A percentile compares a stretch with the other conserved stretches of the same genome.
These are phyloP conservation scores for Colletotrichum navitas DNA, from an alignment of 2,329 filamentous ascomycete genomes.

Conservation along the genomic window DNA sequence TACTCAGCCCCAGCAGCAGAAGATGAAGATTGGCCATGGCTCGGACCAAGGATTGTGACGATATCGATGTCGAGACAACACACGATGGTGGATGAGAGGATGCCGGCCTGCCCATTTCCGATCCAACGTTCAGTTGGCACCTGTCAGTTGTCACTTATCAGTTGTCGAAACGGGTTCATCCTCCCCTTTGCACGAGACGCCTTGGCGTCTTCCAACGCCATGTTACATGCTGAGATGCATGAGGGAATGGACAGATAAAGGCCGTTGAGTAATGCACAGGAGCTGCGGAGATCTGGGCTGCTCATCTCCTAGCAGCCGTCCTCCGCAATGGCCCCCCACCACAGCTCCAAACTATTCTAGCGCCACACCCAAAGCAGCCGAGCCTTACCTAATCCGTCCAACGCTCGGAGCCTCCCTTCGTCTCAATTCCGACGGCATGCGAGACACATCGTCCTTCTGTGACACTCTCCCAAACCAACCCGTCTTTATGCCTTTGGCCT, in stretches of 20 bases:
- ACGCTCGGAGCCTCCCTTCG: constrained; percentile 38
- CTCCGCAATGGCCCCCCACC: not conserved
- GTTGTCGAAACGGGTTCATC: too few species aligned
- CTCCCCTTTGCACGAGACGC: not conserved
- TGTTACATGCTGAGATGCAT: not conserved
- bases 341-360: not conserved
- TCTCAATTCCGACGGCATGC: constrained; percentile 38
- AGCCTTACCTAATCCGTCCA: constrained; percentile 37
- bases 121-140: not conserved
- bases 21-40: not conserved
- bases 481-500: constrained; percentile 36
- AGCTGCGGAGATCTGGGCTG: constrained; percentile 2
- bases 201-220: not conserved
- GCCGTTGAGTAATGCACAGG: not conserved
- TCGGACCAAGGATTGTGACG: not conserved
- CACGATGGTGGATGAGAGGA: too few species aligned
- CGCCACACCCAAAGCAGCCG: not conserved
- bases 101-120: not conserved
- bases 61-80: too few species aligned
- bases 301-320: not conserved
- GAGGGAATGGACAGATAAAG: not conserved
- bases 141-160: not conserved
- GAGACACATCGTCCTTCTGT: constrained; percentile 40
- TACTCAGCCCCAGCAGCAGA: not conserved
- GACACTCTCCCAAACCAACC: constrained; percentile 38